These are phyloP conservation scores for Rhizophagus prolifer DNA, from an alignment of 192 early-diverging fungal species.

Conservation along the genomic window DNA sequence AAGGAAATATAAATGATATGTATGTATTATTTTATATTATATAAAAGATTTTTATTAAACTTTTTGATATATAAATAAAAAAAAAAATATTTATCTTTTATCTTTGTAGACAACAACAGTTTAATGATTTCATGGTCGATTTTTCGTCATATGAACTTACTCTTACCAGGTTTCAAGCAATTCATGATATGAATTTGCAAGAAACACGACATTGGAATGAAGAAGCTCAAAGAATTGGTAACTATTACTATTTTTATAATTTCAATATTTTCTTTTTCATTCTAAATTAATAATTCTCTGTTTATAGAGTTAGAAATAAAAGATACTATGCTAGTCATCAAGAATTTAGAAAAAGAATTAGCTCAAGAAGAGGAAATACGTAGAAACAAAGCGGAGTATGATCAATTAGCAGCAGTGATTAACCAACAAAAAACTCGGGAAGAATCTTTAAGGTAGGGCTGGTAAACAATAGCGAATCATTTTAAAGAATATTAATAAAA, in stretches of 20 bases:
- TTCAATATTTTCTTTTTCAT: background rate
- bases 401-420: constrained; percentile 14
- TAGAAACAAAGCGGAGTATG: constrained; percentile 14
- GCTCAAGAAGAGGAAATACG: constrained; percentile 11
- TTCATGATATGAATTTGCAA: constrained; percentile 22
- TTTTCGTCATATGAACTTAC: constrained; percentile 14
- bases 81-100: constrained; percentile 1
- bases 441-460: background rate
- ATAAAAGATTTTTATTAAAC: background rate
- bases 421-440: constrained; percentile 4
- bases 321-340: background rate
- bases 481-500: background rate
- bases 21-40: background rate
- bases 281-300: background rate
- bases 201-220: constrained; percentile 12
- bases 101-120: background rate
- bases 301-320: constrained; percentile 4
- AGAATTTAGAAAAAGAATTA: constrained; percentile 10
- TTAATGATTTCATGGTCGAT: constrained; percentile 22
- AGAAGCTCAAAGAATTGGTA: constrained; percentile 22
- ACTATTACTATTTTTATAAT: background rate
- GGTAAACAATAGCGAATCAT: background rate
- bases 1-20: constrained; percentile 9
- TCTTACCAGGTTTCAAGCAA: constrained; percentile 9
- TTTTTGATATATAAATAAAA: background rate